Evolutionary conservation across 1,139 yeast species (phyloP), one percentile per base, ranked within the genome.

Genomic region (Candida sp.): DNA sequence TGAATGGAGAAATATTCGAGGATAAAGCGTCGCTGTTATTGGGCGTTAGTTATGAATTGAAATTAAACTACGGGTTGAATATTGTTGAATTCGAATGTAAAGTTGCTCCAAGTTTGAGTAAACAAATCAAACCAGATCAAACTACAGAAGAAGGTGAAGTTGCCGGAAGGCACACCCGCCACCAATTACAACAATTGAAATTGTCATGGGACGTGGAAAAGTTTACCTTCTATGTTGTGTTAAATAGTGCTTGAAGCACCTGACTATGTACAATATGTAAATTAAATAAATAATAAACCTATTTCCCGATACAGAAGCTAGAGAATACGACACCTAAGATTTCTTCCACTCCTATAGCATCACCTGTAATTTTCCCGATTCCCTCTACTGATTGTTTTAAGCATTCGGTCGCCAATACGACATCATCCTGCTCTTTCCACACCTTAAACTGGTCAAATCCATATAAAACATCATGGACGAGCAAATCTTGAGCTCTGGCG

Each of bases 301-400:
- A 93, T 63, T 93, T 93, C 5, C 99, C 99, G 36, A 93, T 89
- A 62, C 99, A 93, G 59, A 93, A 95, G 50, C 82, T 87, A 5
- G 96, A 83, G 59, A 93, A 93, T 0, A 93, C 95, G 3, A 87
- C 93, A 0, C 95, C 97, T 8, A 95, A 68, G 1, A 95, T 82
- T 57, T 93, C 99, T 56, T 93, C 98, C 0, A 91, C 77, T 0
- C 96, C 96, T 11, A 93, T 82, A 0, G 90, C 79, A 39, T 87
- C 86, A 0, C 99, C 99, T 0, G 97, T 90, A 33, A 93, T 86
- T 56, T 84, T 87, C 0, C 97, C 97, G 34, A 93, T 86, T 0
- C 97, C 97, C 23, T 86, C 91, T 11, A 86, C 81, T 0, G 97
- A 82, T 45, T 78, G 79, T 42, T 79, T 75, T 36, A 93, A 70